phyloP scores from a whole-genome alignment of 106 monocot species.

The Apostasia ramifera region DNA sequence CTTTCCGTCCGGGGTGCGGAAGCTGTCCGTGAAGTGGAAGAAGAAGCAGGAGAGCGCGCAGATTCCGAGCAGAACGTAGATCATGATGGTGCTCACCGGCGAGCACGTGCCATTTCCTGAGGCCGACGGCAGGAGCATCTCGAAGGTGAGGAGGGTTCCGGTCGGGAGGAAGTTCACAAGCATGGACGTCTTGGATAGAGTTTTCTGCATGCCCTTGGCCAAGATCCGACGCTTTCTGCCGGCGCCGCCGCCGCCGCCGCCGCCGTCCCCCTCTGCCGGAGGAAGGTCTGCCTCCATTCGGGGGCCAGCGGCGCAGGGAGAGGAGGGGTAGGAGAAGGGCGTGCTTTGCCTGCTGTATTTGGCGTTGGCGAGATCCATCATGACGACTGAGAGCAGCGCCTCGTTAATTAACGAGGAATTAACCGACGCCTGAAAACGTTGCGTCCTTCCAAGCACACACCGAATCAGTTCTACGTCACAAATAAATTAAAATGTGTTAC shows the following conservation, averaged over 20 bases:
- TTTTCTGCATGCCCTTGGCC: constrained; percentile 74
- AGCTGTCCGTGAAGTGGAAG: constrained; percentile 99
- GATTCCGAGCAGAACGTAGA: constrained; percentile 47
- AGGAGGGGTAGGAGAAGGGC: constrained; percentile 20
- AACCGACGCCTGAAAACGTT: too few relatives aligned
- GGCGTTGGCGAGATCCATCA: not conserved
- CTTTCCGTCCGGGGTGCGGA: constrained; percentile 61
- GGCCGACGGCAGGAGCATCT: constrained; percentile 83
- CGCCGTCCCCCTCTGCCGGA: not conserved
- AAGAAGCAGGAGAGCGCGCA: constrained; percentile 85
- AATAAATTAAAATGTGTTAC: too few relatives aligned
- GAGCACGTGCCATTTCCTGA: constrained; percentile 73
- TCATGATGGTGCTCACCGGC: constrained; percentile 64
- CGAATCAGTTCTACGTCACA: too few relatives aligned
- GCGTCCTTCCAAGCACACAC: too few relatives aligned
- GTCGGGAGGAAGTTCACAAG: constrained; percentile 94
- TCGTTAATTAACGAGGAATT: too few relatives aligned
- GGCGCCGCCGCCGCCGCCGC: not conserved
- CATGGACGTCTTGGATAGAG: constrained; percentile 85
- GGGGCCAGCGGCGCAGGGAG: constrained; percentile 7
- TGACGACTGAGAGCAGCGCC: too few relatives aligned
- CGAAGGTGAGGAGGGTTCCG: constrained; percentile 89
- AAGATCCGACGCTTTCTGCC: constrained; percentile 26
- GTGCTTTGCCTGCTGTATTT: not conserved
- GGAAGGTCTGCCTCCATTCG: not conserved